Conservation (phyloP, 2,329 filamentous ascomycete species). For the Paradendryphiella salina region DNA sequence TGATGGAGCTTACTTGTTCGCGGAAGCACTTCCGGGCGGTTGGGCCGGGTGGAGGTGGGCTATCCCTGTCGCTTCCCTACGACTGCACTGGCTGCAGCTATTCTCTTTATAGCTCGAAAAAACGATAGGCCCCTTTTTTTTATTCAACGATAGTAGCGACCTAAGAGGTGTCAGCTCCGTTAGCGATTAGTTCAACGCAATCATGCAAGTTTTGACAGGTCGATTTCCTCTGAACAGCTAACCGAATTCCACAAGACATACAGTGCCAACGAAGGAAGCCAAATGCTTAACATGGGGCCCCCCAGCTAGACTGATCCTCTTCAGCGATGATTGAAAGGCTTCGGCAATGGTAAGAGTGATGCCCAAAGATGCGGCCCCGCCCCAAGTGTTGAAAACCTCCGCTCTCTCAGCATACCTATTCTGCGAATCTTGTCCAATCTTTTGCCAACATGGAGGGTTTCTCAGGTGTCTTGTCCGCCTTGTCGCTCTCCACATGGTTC, state of each 20-base stretch:
- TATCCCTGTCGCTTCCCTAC: too few species aligned
- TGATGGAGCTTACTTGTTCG: too few species aligned
- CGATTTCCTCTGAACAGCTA: neutral
- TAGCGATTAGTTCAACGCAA: too few species aligned
- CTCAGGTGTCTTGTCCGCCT: neutral
- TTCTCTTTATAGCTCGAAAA: too few species aligned
- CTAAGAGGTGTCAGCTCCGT: too few species aligned
- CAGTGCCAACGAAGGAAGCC: neutral
- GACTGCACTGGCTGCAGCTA: too few species aligned
- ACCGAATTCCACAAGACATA: neutral
- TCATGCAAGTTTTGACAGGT: neutral
- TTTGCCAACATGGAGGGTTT: slow-evolving; percentile 1
- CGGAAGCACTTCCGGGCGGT: too few species aligned
- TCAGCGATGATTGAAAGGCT: neutral
- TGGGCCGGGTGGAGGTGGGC: too few species aligned
- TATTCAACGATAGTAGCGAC: too few species aligned
- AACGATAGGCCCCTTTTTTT: too few species aligned
- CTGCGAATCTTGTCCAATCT: neutral
- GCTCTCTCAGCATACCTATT: neutral
- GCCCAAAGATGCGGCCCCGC: neutral
- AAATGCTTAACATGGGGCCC: neutral
- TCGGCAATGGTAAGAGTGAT: neutral
- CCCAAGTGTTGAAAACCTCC: neutral
- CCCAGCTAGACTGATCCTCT: too few species aligned
- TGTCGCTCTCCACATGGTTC: slow-evolving; percentile 14